Percentiles rank a stretch among this genome's conserved stretches.
Evolutionary conservation across 2,329 filamentous ascomycete genomes (phyloP).

Genomic region (Acarospora socialis): DNA sequence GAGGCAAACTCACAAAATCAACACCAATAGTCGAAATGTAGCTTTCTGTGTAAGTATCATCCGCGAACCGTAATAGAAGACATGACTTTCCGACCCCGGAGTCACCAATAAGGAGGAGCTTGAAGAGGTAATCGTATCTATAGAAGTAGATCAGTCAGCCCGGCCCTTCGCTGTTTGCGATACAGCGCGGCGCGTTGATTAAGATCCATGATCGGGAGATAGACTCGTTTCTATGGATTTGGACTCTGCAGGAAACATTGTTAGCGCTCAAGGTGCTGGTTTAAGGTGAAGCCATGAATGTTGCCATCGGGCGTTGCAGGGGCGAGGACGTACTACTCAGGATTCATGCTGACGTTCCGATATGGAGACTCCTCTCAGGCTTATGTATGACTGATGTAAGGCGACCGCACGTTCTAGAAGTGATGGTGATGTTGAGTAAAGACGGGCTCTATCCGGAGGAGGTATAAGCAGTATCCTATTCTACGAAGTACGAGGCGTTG

Average conservation of each 20-base stretch:
- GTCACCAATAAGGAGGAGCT: slow-evolving; percentile 99
- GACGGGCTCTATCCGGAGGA: too few relatives aligned
- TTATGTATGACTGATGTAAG: too few relatives aligned
- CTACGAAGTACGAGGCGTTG: too few relatives aligned
- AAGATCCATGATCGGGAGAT: too few relatives aligned
- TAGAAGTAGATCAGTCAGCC: background rate
- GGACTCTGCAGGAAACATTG: too few relatives aligned
- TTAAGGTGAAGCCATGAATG: slow-evolving; percentile 13
- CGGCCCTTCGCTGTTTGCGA: too few relatives aligned
- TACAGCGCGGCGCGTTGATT: too few relatives aligned
- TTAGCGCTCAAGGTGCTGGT: slow-evolving; percentile 6
- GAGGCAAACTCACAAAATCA: slow-evolving; percentile 60
- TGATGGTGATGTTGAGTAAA: too few relatives aligned
- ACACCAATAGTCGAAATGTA: slow-evolving; percentile 99
- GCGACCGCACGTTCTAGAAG: too few relatives aligned
- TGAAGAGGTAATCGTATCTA: slow-evolving; percentile 99
- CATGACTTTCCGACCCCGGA: slow-evolving; percentile 99
- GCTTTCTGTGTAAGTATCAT: slow-evolving; percentile 98
- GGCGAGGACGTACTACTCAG: slow-evolving; percentile 62
- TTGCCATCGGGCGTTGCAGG: slow-evolving; percentile 15
- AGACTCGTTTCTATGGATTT: too few relatives aligned
- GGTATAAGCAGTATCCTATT: too few relatives aligned
- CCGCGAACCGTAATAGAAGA: slow-evolving; percentile 90
- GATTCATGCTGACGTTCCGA: slow-evolving; percentile 56
- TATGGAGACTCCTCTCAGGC: background rate